Conservation (phyloP, 2,329 filamentous ascomycete genomes). For the Pseudofabraea citricarpa region DNA sequence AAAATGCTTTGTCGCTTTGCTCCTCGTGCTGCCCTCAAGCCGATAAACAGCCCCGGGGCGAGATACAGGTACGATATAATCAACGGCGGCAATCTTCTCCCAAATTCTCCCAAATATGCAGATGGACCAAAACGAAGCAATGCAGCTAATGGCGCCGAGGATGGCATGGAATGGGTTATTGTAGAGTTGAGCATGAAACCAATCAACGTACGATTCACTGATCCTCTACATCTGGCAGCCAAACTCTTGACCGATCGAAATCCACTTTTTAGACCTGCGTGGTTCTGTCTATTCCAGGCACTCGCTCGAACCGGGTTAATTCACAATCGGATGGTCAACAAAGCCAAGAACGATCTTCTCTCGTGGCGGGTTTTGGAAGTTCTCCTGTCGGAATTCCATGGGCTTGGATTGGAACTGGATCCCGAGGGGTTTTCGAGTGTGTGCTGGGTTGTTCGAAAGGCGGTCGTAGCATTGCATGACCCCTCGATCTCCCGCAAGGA, state of each 20-base stretch:
- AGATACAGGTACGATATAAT: too few species aligned
- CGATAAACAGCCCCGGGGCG: background rate
- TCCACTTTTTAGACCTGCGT: slow-evolving; percentile 29
- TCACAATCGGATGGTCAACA: slow-evolving; percentile 13
- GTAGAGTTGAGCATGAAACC: too few species aligned
- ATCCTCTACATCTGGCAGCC: slow-evolving; percentile 11
- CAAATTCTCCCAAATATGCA: too few species aligned
- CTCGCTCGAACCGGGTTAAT: slow-evolving; percentile 28
- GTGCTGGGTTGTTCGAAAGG: slow-evolving; percentile 21
- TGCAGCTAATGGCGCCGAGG: too few species aligned
- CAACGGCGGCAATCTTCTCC: too few species aligned
- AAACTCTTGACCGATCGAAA: slow-evolving; percentile 10
- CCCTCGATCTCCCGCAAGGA: background rate
- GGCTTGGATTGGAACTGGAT: slow-evolving; percentile 22
- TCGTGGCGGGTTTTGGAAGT: slow-evolving; percentile 19
- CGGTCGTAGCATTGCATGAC: slow-evolving; percentile 14
- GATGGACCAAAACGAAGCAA: background rate
- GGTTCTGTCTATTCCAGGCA: slow-evolving; percentile 36
- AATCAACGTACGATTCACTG: background rate
- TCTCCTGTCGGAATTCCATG: slow-evolving; percentile 19
- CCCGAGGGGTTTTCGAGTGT: slow-evolving; percentile 21
- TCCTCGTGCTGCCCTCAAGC: slow-evolving; percentile 1
- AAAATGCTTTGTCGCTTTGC: slow-evolving; percentile 41
- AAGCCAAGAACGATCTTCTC: slow-evolving; percentile 16
- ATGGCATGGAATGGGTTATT: too few species aligned